phyloP scores from a whole-genome alignment of 2,329 filamentous ascomycete genomes.

The Microsporum ferrugineum region DNA sequence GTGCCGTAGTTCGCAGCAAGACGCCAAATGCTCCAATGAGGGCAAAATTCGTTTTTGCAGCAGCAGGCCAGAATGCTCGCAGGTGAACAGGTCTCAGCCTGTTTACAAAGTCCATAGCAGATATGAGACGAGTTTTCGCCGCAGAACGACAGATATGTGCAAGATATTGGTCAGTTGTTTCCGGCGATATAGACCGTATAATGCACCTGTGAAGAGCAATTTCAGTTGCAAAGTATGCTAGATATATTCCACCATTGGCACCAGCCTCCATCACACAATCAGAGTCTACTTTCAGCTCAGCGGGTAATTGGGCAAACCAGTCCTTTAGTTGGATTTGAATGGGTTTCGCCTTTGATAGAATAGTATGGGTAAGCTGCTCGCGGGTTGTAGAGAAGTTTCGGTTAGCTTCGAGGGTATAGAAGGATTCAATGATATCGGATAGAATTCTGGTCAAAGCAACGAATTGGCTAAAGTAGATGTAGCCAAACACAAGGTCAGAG shows the following conservation, averaged over 20 bases:
- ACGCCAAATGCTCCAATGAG: slow-evolving; percentile 90
- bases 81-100: slow-evolving; percentile 76
- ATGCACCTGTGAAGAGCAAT: slow-evolving; percentile 88
- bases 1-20: slow-evolving; percentile 77
- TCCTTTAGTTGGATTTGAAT: slow-evolving; percentile 43
- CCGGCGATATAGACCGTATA: slow-evolving; percentile 60
- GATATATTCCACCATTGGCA: slow-evolving; percentile 61
- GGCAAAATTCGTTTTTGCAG: slow-evolving; percentile 60
- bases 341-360: slow-evolving; percentile 43
- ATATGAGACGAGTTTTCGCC: slow-evolving; percentile 86
- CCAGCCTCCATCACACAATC: slow-evolving; percentile 27
- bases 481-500: not conserved
- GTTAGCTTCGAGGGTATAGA: slow-evolving; percentile 42
- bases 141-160: slow-evolving; percentile 87
- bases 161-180: slow-evolving; percentile 60
- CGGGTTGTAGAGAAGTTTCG: slow-evolving; percentile 33
- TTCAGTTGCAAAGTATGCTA: slow-evolving; percentile 87
- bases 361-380: slow-evolving; percentile 37
- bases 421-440: slow-evolving; percentile 40
- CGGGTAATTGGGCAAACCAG: slow-evolving; percentile 41
- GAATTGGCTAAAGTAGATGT: slow-evolving; percentile 40
- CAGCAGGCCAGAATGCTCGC: slow-evolving; percentile 66
- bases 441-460: slow-evolving; percentile 43
- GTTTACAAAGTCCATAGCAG: slow-evolving; percentile 95
- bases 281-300: slow-evolving; percentile 40